Evolutionary conservation across 2,329 filamentous ascomycete species (phyloP).

Genomic region (Orbilia oligospora): DNA sequence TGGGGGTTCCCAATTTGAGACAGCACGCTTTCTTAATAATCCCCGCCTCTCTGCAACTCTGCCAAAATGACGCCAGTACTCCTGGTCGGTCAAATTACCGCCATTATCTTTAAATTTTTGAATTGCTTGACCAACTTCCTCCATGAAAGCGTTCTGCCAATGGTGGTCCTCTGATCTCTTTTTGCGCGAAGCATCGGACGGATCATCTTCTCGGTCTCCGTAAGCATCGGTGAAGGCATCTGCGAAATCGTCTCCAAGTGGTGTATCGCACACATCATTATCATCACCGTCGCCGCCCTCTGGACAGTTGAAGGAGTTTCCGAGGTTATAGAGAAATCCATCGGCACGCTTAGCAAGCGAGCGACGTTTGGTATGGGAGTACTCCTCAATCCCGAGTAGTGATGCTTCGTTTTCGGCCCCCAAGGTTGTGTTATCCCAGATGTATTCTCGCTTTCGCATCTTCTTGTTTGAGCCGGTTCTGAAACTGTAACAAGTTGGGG

Average conservation of each 20-base stretch:
- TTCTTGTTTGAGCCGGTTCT: constrained; percentile 41
- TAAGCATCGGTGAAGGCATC: constrained; percentile 33
- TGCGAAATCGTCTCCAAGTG: constrained; percentile 36
- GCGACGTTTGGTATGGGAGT: constrained; percentile 42
- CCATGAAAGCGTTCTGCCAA: constrained; percentile 33
- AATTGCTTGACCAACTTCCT: constrained; percentile 47
- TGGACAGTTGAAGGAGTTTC: constrained; percentile 31
- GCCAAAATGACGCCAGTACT: constrained; percentile 49
- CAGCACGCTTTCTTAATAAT: constrained; percentile 32
- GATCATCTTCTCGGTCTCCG: constrained; percentile 44
- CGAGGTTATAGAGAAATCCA: constrained; percentile 38
- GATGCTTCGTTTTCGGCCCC: constrained; percentile 47
- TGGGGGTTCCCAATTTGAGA: constrained; percentile 28
- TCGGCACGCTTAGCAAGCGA: constrained; percentile 44
- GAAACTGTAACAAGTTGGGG: constrained; percentile 23
- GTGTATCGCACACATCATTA: constrained; percentile 6
- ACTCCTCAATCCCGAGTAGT: constrained; percentile 32
- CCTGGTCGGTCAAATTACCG: constrained; percentile 45
- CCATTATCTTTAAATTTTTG: constrained; percentile 36
- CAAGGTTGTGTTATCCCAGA: constrained; percentile 53
- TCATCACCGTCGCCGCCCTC: too few relatives aligned
- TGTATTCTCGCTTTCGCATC: constrained; percentile 45
- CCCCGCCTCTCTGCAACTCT: constrained; percentile 33
- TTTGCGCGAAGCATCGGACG: constrained; percentile 7
- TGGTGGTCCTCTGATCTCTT: constrained; percentile 41